Evolutionary conservation across 352 stramenopile species (phyloP).

Genomic region (Globisporangium parvum): DNA sequence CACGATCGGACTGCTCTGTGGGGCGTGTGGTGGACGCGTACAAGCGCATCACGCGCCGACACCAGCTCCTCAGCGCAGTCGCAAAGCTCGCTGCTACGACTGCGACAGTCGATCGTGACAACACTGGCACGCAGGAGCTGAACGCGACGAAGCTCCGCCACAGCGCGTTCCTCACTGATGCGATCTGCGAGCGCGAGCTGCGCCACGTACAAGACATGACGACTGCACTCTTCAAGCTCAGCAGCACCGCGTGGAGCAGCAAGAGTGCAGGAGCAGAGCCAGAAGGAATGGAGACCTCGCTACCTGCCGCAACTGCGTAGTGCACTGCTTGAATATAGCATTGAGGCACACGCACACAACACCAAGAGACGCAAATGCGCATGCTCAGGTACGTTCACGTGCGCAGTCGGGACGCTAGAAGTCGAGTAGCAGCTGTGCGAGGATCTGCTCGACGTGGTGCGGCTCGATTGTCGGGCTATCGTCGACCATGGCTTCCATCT

Average conservation of each 20-base stretch:
- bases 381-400: no score
- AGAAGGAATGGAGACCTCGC: not conserved
- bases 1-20: no score
- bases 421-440: constrained; percentile 76
- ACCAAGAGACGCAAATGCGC: not conserved
- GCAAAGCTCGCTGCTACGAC: constrained; percentile 49
- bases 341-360: not conserved
- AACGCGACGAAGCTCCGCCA: constrained; percentile 44
- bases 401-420: constrained; percentile 35
- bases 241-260: not conserved
- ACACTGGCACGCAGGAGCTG: constrained; percentile 3
- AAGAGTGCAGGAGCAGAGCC: constrained; percentile 1
- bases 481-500: constrained; percentile 86
- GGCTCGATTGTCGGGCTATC: constrained; percentile 66
- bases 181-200: constrained; percentile 31
- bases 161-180: constrained; percentile 40
- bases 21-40: not conserved
- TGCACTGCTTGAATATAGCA: not conserved
- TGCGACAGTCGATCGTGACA: not conserved
- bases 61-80: constrained; percentile 56
- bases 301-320: constrained; percentile 3
- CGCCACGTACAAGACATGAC: constrained; percentile 28
- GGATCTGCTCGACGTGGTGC: constrained; percentile 73
- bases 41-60: constrained; percentile 47
- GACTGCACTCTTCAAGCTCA: constrained; percentile 12